Evolutionary conservation across 257 asterid species (phyloP).

Genomic region (Cruciata laevipes): DNA sequence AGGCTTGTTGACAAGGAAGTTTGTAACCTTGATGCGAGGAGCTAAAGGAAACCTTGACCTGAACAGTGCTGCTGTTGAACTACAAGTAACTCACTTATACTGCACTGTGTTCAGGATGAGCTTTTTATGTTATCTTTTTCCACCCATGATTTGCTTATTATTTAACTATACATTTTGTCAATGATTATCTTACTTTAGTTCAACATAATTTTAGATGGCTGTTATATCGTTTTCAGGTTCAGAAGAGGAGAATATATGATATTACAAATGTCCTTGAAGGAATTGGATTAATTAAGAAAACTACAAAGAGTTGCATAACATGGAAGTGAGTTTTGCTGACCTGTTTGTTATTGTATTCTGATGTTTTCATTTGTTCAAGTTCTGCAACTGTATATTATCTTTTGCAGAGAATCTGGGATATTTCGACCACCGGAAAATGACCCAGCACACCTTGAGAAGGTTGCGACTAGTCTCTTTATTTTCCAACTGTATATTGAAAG

Average conservation of each 20-base stretch:
- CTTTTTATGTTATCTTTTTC: neutral
- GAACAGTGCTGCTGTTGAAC: slow-evolving; percentile 50
- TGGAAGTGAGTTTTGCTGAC: slow-evolving; percentile 50
- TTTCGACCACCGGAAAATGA: slow-evolving; percentile 31
- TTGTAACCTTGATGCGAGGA: slow-evolving; percentile 47
- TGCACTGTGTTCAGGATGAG: neutral
- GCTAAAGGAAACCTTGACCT: slow-evolving; percentile 70
- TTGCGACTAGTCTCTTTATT: slow-evolving; percentile 9
- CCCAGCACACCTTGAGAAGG: slow-evolving; percentile 48
- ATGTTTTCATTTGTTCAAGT: slow-evolving; percentile 12
- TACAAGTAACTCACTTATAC: slow-evolving; percentile 37
- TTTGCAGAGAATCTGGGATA: slow-evolving; percentile 44
- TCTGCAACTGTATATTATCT: slow-evolving; percentile 15
- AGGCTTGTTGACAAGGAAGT: slow-evolving; percentile 80
- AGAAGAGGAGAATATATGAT: slow-evolving; percentile 83
- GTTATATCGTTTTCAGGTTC: slow-evolving; percentile 43
- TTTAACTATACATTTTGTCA: neutral
- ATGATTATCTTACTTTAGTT: neutral
- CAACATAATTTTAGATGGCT: neutral
- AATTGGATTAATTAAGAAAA: slow-evolving; percentile 64
- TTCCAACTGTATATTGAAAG: neutral
- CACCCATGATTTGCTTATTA: neutral
- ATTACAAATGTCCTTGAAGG: slow-evolving; percentile 94
- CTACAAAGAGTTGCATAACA: slow-evolving; percentile 62
- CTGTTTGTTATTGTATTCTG: slow-evolving; percentile 8